Evolutionary conservation across 2,329 filamentous ascomycete genomes (phyloP).

Genomic region (Colletotrichum euphorbiae): DNA sequence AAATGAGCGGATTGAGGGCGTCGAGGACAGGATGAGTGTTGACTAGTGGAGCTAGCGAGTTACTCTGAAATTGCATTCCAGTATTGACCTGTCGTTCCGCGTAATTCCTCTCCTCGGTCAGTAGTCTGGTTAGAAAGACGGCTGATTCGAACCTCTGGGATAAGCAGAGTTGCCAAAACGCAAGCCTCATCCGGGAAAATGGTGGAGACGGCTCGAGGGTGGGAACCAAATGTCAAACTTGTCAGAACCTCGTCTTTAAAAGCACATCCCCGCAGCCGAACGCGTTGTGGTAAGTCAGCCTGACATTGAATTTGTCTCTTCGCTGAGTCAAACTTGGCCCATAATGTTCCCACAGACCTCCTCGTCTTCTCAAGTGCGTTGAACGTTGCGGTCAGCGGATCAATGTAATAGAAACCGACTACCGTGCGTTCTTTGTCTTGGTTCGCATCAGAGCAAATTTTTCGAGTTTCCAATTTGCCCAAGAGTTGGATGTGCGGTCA

Average conservation of each 20-base stretch:
- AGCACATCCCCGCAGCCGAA: not conserved
- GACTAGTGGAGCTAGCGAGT: not conserved
- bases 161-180: not conserved
- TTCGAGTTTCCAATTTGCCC: no score
- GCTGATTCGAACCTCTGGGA: not conserved
- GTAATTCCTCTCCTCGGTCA: not conserved
- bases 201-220: not conserved
- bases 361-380: not conserved
- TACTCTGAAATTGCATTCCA: not conserved
- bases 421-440: not conserved
- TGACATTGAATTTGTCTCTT: not conserved
- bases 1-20: not conserved
- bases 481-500: not conserved
- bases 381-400: not conserved
- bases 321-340: not conserved
- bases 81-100: not conserved
- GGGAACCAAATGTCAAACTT: constrained; percentile 22
- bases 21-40: not conserved
- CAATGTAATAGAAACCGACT: not conserved
- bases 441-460: not conserved
- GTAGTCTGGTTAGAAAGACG: not conserved
- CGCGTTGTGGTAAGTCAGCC: not conserved
- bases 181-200: not conserved
- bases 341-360: not conserved
- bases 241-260: constrained; percentile 16